Conservation (phyloP, 768 basidiomycete species). For the Sarcodon sp. region DNA sequence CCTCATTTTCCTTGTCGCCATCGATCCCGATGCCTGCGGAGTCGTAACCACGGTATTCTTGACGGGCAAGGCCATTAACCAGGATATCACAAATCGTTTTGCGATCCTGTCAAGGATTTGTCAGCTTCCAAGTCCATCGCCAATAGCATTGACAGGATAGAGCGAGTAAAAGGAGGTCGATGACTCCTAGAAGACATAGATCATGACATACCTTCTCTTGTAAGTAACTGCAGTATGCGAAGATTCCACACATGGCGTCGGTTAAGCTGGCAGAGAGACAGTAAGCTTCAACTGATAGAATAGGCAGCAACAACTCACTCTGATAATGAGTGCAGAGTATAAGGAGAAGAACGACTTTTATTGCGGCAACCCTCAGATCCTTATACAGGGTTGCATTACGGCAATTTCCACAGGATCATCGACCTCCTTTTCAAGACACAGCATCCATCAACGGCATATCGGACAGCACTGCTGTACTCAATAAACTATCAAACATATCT, state of each 20-base stretch:
- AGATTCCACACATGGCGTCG: constrained; percentile 79
- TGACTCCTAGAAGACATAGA: constrained; percentile 1
- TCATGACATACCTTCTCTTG: constrained; percentile 71
- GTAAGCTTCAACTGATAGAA: too few species aligned
- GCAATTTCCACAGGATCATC: too few species aligned
- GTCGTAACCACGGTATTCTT: constrained; percentile 98
- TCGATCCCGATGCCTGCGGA: constrained; percentile 87
- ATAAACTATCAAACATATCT: too few species aligned
- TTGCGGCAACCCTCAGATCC: too few species aligned
- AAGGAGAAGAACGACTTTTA: too few species aligned
- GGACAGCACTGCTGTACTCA: too few species aligned
- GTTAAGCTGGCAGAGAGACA: too few species aligned
- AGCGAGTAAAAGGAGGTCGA: constrained; percentile 2
- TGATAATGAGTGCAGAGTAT: too few species aligned
- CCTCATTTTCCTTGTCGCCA: constrained; percentile 69
- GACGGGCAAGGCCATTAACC: constrained; percentile 79
- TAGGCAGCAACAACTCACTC: too few species aligned
- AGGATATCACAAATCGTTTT: constrained; percentile 87
- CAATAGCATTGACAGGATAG: background rate
- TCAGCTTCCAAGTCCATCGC: background rate
- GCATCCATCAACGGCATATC: too few species aligned
- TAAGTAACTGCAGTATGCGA: constrained; percentile 89
- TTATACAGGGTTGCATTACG: too few species aligned
- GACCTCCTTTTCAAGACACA: too few species aligned
- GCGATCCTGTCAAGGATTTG: constrained; percentile 46